phyloP scores from a whole-genome alignment of 192 early-diverging fungal species.

The Coemansia sp. region DNA sequence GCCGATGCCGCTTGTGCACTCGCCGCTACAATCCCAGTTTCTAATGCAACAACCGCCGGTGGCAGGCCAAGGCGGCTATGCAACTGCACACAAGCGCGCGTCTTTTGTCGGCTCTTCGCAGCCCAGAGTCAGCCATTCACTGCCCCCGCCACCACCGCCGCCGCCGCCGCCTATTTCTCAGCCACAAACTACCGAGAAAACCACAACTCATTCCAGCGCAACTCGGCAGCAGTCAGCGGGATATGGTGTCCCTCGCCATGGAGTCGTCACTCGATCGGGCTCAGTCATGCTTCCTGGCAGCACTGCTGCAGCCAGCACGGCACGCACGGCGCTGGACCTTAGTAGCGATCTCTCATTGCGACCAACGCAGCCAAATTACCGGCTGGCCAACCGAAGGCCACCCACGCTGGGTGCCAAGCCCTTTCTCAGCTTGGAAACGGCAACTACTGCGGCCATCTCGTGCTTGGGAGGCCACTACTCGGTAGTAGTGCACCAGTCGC shows the following conservation, averaged over 20 bases:
- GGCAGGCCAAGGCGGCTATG: neutral
- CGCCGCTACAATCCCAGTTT: constrained; percentile 11
- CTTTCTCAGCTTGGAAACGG: constrained; percentile 36
- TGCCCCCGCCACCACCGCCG: constrained; percentile 22
- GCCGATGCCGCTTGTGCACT: constrained; percentile 14
- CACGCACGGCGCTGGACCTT: constrained; percentile 42
- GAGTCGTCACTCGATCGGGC: neutral
- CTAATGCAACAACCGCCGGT: constrained; percentile 31
- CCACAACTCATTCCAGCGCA: neutral
- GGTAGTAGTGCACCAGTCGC: constrained; percentile 42
- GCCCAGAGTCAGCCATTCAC: constrained; percentile 9
- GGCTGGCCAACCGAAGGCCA: constrained; percentile 35
- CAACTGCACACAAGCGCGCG: neutral
- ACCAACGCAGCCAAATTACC: constrained; percentile 29
- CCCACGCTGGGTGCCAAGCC: constrained; percentile 43
- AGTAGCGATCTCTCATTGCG: constrained; percentile 32
- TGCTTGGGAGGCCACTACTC: constrained; percentile 44
- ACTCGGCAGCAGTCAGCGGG: neutral
- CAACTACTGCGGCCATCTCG: constrained; percentile 18
- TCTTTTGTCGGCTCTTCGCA: neutral
- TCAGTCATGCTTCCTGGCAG: neutral
- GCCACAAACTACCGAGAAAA: neutral
- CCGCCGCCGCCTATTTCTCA: neutral
- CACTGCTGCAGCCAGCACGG: constrained; percentile 13
- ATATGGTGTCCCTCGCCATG: constrained; percentile 1